Base-by-base conservation (phyloP, 1,284 basidiomycete genomes). In the Ceratobasidium sp. region DNA sequence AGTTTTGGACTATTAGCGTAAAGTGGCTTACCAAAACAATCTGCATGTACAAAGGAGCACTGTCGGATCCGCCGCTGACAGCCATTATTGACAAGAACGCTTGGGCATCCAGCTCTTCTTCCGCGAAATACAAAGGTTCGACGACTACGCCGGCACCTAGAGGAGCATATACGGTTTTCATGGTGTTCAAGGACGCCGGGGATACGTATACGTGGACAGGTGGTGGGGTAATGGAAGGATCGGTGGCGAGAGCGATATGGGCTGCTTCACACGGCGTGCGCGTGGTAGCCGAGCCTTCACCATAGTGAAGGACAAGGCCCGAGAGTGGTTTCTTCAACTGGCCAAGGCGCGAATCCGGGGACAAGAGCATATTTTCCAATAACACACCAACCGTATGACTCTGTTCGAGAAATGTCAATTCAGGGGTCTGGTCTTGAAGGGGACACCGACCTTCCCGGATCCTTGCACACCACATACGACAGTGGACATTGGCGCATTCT, bases 71-170 rank as follows among this genome's bases (percentile, higher is more conserved):
- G 0, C 85, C 85, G 0, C 84, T 86, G 0, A 89, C 82, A 0
- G 87, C 85, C 89, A 90, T 90, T 84, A 90, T 86, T 0, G 87
- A 87, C 26, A 90, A 76, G 69, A 91, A 86, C 0, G 88, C 87
- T 41, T 87, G 82, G 1, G 88, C 88, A 79, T 92, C 86, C 1
- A 92, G 83, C 74, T 92, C 88, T 14, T 84, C 80, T 74, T 89
- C 85, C 16, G 83, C 80, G 73, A 92, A 84, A 1, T 84, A 77
- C 26, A 92, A 78, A 0, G 90, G 87, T 70, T 85, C 81, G 0
- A 91, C 85, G 0, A 76, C 80, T 2, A 89, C 82, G 26, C 80
- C 80, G 0, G 76, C 46, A 0, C 87, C 88, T 0, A 91, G 80
- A 14, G 82, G 82, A 0, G 81, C 79, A 76, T 91, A 91, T 0